Conservation (phyloP, 202 grass and related monocot genomes). For the Setaria viridis region DNA sequence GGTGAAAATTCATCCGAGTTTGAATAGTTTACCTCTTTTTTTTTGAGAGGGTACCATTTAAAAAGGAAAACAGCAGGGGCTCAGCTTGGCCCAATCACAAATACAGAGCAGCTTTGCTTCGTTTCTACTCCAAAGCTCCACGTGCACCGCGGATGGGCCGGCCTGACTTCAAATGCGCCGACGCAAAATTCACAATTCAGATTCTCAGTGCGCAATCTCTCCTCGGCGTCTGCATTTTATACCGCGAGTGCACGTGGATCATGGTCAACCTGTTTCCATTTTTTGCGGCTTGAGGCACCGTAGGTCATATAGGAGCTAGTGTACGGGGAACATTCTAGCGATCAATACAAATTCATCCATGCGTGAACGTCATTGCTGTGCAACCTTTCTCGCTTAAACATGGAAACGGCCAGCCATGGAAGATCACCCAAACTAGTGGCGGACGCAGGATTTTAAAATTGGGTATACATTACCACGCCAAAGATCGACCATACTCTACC, state of each 20-base stretch:
- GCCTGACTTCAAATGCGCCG: neutral
- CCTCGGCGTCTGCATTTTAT: neutral
- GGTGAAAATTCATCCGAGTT: neutral
- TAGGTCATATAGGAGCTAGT: neutral
- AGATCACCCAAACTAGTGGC: neutral
- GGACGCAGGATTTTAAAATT: no score
- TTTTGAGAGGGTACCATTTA: neutral
- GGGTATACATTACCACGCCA: no score
- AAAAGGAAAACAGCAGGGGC: neutral
- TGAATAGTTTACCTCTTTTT: neutral
- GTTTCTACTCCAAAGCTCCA: conserved; percentile 13
- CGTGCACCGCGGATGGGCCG: neutral
- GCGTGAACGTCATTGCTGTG: neutral
- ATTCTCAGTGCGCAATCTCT: neutral
- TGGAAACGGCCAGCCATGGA: neutral
- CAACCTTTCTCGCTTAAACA: neutral
- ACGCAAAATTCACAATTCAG: neutral
- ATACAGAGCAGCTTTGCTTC: neutral
- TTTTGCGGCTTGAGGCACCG: neutral
- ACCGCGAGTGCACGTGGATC: neutral
- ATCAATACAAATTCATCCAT: neutral
- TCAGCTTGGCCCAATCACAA: neutral
- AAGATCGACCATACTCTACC: no score
- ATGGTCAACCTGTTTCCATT: neutral
- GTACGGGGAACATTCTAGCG: neutral